Percentiles rank a stretch among this genome's conserved stretches.
Evolutionary conservation across 768 basidiomycete species (phyloP).

Genomic region (Mycena latifolia): DNA sequence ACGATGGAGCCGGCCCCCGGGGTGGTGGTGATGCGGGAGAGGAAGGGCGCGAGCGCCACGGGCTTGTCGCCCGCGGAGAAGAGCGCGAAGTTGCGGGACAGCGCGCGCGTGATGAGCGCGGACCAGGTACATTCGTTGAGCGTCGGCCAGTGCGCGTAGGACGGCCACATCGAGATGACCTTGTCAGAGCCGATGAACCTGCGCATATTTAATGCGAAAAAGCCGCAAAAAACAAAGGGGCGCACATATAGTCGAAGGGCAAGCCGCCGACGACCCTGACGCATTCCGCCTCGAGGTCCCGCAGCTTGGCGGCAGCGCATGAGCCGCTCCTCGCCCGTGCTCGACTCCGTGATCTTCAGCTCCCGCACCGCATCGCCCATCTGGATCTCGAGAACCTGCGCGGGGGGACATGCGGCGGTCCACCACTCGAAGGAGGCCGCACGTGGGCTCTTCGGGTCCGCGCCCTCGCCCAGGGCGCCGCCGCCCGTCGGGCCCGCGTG

Average conservation of each 20-base stretch:
- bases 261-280: constrained; percentile 22
- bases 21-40: constrained; percentile 13
- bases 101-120: constrained; percentile 28
- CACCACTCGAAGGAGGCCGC: constrained; percentile 25
- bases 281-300: constrained; percentile 15
- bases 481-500: constrained; percentile 32
- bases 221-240: not conserved
- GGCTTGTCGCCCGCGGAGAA: constrained; percentile 6
- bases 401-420: constrained; percentile 11
- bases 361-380: constrained; percentile 1
- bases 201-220: not conserved
- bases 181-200: constrained; percentile 18
- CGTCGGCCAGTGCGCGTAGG: constrained; percentile 21
- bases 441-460: constrained; percentile 3
- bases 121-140: constrained; percentile 27
- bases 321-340: constrained; percentile 22
- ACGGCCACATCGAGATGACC: constrained; percentile 15
- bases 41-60: constrained; percentile 14
- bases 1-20: not conserved
- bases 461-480: constrained; percentile 10
- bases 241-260: constrained; percentile 29
- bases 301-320: constrained; percentile 21
- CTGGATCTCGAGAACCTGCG: constrained; percentile 13
- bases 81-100: constrained; percentile 29
- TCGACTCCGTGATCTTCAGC: constrained; percentile 4